Evolutionary conservation across 2,329 filamentous ascomycete genomes (phyloP), one percentile per base, ranked within the genome.

Genomic region (Acrocalymma vagum): DNA sequence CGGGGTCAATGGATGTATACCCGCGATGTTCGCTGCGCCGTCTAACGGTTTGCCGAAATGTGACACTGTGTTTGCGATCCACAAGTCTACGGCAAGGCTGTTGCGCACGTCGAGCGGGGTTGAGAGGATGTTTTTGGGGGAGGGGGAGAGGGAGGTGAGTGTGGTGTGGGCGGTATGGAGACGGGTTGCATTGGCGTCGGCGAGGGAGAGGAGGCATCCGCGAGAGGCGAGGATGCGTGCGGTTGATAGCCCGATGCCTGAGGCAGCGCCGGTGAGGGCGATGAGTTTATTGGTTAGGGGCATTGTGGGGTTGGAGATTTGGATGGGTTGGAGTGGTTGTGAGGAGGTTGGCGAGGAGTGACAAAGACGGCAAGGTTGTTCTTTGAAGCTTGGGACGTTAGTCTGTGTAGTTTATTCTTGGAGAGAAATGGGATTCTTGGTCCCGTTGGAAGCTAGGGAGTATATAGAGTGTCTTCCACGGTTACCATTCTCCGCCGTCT

Each of bases 181-280:
- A 41, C 55, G 78, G 70, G 11, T 65, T 63, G 25, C 77, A 60
- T 55, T 77, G 14, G 48, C 41, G 29, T 59, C 55, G 14, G 48
- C 47, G 4, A 57, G 26, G 5, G 53, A 51, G 10, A 57, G 22
- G 21, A 15, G 23, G 9, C 52, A 67, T 40, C 76, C 76, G 48
- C 76, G 57, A 13, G 57, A 58, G 6, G 74, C 74, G 40, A 79
- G 73, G 7, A 73, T 63, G 21, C 70, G 58, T 3, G 76, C 74
- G 3, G 72, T 73, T 39, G 65, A 52, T 37, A 71, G 65, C 16
- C 77, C 77, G 43, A 79, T 78, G 48, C 77, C 76, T 72, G 47
- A 20, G 6, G 51, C 46, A 5, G 50, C 53, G 13, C 52, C 55
- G 2, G 55, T 55, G 20, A 58, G 50, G 16, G 14, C 35, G 18